Evolutionary conservation across 805 yeast species (phyloP), one percentile per base, ranked within the genome.

Genomic region (Wickerhamiella sergipiensis): DNA sequence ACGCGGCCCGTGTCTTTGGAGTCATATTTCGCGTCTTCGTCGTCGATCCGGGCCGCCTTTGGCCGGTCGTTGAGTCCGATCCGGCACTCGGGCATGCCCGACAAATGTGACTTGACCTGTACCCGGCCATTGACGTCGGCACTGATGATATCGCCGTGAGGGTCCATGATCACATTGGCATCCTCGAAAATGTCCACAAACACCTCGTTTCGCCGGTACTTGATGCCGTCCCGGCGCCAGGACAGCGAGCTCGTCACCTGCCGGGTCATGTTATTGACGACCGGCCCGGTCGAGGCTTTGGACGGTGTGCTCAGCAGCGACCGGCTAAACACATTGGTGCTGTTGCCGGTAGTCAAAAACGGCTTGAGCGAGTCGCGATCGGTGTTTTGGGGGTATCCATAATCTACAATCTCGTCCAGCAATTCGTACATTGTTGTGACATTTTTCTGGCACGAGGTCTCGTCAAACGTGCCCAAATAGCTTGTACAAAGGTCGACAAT

Each of bases 1-100:
- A 73, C 67, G 2, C 77, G 76, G 6, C 33, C 19, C n/a, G 31
- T 31, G 17, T 45, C 47, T n/a, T 44, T 33, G 0, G 73, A 70
- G 1, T 73, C 72, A 60, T 52, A 43, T 43, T 45, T 18, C 43
- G 44, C 57, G 56, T 50, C 63, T 19, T 39, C 22, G 1, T 43
- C 45, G 4, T 33, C 36, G 59, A 52, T 62, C n/a, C 43, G 22
- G 6, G 43, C 5, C 5, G 26, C 4, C 6, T 58, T 58, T 22
- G 68, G 55, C 15, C 74, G 67, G 54, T 83, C 88, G 54, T 80
- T 79, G 46, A 90, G 71, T 0, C 90, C 95, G 63, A 89, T 81
- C 46, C 80, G 77, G 64, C 96, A 89, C 22, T 75, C 74, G 0
- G 97, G 96, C 76, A 80, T 78, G 3, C 96, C 96, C 0, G 85